phyloP scores from a whole-genome alignment of 306 rosid species.

The Inga oerstediana region DNA sequence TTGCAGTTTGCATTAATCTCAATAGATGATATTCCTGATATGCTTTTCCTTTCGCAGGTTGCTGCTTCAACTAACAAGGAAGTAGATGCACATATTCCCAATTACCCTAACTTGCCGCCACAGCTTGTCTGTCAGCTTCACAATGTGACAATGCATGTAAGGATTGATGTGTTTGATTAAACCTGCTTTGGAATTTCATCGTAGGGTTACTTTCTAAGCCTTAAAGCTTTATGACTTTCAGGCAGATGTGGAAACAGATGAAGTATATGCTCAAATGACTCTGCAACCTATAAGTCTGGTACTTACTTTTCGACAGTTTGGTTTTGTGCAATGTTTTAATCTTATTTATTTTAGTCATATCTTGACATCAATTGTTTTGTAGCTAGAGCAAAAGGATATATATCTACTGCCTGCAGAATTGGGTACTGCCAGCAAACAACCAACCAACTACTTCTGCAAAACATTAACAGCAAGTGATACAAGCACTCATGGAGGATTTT shows the following conservation, averaged over 20 bases:
- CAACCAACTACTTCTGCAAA: slow-evolving; percentile 75
- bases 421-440: slow-evolving; percentile 72
- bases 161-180: slow-evolving; percentile 32
- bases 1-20: neutral
- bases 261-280: slow-evolving; percentile 83
- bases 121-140: slow-evolving; percentile 74
- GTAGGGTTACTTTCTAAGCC: slow-evolving; percentile 22
- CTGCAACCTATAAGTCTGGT: slow-evolving; percentile 76
- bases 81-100: slow-evolving; percentile 73
- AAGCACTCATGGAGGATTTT: slow-evolving; percentile 81
- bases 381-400: slow-evolving; percentile 81
- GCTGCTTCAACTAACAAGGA: slow-evolving; percentile 77
- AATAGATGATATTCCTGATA: neutral
- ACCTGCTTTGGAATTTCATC: slow-evolving; percentile 17
- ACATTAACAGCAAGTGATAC: slow-evolving; percentile 80
- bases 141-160: slow-evolving; percentile 79
- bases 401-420: slow-evolving; percentile 71
- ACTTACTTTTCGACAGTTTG: slow-evolving; percentile 19
- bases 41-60: slow-evolving; percentile 44
- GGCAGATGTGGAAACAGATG: slow-evolving; percentile 83
- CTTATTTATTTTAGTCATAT: slow-evolving; percentile 14
- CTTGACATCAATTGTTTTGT: slow-evolving; percentile 33
- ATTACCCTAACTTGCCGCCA: slow-evolving; percentile 72
- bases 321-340: neutral
- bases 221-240: slow-evolving; percentile 39